Conservation (phyloP, 192 early-diverging fungal species). For the Dimargaris cristalligena region DNA sequence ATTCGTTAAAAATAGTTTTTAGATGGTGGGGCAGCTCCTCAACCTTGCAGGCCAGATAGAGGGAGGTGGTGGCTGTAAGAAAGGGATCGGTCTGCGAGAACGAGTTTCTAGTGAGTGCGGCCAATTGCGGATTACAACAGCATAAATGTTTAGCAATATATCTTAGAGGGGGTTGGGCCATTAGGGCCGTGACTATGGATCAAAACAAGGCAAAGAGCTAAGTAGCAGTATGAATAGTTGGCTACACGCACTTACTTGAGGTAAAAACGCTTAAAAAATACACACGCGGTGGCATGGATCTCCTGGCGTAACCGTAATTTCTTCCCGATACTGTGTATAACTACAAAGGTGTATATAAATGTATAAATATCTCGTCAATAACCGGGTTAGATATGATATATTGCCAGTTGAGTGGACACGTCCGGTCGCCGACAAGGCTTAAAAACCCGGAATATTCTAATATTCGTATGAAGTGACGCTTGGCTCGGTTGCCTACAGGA, state of each 20-base stretch:
- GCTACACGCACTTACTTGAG: conserved; percentile 40
- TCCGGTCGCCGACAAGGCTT: conserved; percentile 3
- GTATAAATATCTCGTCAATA: too few relatives aligned
- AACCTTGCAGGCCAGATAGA: conserved; percentile 80
- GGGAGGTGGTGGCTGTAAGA: conserved; percentile 60
- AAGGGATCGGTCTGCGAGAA: conserved; percentile 56
- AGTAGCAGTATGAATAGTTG: neutral
- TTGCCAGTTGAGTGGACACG: conserved; percentile 8
- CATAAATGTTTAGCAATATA: neutral
- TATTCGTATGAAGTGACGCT: conserved; percentile 15
- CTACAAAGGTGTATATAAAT: conserved; percentile 21
- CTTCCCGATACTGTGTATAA: conserved; percentile 59
- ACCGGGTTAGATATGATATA: conserved; percentile 12
- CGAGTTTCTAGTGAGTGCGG: conserved; percentile 37
- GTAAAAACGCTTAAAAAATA: conserved; percentile 85
- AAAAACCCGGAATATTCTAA: neutral
- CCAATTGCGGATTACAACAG: neutral
- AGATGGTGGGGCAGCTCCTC: conserved; percentile 64
- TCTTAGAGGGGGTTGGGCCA: neutral
- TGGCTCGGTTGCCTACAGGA: conserved; percentile 3
- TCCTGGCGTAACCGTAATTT: conserved; percentile 57
- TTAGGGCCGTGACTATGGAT: too few relatives aligned
- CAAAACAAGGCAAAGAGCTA: neutral
- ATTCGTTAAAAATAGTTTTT: conserved; percentile 27
- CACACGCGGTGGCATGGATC: conserved; percentile 62